phyloP scores from a whole-genome alignment of 352 stramenopile species.

The Globisporangium solare region DNA sequence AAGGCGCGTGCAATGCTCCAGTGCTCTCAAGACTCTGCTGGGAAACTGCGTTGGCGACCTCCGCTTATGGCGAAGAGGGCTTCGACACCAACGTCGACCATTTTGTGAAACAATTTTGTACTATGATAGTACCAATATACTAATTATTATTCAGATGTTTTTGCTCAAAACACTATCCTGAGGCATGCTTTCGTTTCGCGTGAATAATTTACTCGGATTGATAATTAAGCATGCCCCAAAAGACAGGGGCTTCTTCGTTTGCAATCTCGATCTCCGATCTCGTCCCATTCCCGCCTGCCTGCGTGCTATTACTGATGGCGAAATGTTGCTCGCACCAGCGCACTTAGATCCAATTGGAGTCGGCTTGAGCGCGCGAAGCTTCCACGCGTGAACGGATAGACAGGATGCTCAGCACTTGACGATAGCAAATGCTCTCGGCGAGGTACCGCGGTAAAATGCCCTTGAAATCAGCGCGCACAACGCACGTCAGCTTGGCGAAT shows the following conservation, averaged over 20 bases:
- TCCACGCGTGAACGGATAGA: slow-evolving; percentile 49
- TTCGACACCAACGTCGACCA: too few species aligned
- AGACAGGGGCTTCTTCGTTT: background rate
- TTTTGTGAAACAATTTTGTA: too few species aligned
- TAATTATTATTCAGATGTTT: too few species aligned
- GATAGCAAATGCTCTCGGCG: slow-evolving; percentile 71
- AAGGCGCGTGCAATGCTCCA: too few species aligned
- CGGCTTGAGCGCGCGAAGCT: slow-evolving; percentile 16
- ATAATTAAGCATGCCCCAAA: background rate
- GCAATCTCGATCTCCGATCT: background rate
- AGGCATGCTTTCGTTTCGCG: too few species aligned
- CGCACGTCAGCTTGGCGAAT: slow-evolving; percentile 43
- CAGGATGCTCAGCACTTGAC: slow-evolving; percentile 63
- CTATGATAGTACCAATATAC: too few species aligned
- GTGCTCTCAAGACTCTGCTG: too few species aligned
- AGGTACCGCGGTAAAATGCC: slow-evolving; percentile 58
- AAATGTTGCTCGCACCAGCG: too few species aligned
- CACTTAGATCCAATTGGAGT: slow-evolving; percentile 24
- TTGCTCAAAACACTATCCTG: too few species aligned
- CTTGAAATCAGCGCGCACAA: slow-evolving; percentile 61
- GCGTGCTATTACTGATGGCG: background rate
- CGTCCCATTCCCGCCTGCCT: background rate
- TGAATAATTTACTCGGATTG: background rate
- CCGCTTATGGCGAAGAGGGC: too few species aligned
- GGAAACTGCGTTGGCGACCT: too few species aligned